A percentile compares a stretch with the other conserved stretches of the same genome.
These are phyloP conservation scores for Trametes polyzona DNA, from an alignment of 1,284 basidiomycete genomes.

Conservation along the genomic window DNA sequence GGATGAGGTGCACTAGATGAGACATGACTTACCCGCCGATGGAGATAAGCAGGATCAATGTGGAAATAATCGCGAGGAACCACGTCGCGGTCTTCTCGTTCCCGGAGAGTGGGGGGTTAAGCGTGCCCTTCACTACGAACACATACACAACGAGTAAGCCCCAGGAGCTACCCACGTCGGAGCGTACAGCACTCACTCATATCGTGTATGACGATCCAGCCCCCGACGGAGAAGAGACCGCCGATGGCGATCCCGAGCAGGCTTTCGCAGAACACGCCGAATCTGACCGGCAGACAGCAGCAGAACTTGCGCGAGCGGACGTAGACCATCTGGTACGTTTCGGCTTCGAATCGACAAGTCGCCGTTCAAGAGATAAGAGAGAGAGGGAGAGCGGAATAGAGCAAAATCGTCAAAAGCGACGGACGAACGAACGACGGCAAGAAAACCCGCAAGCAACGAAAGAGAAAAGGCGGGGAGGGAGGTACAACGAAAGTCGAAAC, in stretches of 20 bases:
- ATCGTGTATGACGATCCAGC: constrained; percentile 41
- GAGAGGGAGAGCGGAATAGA: neutral
- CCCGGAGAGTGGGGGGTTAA: constrained; percentile 25
- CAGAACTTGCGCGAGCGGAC: constrained; percentile 50
- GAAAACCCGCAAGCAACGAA: neutral
- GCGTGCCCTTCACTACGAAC: constrained; percentile 25
- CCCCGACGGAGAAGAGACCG: constrained; percentile 46
- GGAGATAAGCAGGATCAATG: constrained; percentile 49
- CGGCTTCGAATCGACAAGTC: neutral
- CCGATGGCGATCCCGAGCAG: constrained; percentile 49
- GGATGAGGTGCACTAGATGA: neutral
- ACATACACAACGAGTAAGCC: neutral
- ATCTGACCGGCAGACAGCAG: constrained; percentile 64
- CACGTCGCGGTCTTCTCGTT: constrained; percentile 50
- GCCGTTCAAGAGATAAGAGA: neutral
- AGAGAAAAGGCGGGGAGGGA: neutral
- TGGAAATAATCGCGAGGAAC: constrained; percentile 51
- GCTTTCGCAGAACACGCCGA: constrained; percentile 62
- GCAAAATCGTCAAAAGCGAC: neutral
- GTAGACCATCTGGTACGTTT: constrained; percentile 31
- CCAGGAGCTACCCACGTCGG: neutral
- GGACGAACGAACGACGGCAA: neutral
- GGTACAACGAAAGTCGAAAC: constrained; percentile 12
- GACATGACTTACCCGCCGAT: constrained; percentile 53
- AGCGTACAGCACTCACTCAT: constrained; percentile 25